phyloP scores from a whole-genome alignment of 2,329 filamentous ascomycete species.

The Colletotrichum melonis region DNA sequence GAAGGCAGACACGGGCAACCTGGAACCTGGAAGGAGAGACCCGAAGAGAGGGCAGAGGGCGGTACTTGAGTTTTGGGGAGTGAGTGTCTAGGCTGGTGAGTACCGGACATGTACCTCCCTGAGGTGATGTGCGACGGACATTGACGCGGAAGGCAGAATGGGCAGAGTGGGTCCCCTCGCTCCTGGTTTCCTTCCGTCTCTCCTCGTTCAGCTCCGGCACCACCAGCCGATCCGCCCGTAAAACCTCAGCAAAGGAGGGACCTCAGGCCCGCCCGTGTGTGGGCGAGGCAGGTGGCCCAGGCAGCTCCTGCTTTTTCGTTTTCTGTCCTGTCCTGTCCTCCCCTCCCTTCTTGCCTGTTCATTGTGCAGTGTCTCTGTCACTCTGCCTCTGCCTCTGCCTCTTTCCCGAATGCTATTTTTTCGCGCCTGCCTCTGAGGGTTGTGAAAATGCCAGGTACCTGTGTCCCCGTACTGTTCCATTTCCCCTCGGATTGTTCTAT shows the following conservation, averaged over 20 bases:
- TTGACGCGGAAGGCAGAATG: constrained; percentile 9
- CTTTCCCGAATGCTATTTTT: neutral
- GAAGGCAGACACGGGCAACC: neutral
- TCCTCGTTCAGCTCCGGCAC: constrained; percentile 35
- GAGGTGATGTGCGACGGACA: neutral
- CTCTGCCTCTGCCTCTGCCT: neutral
- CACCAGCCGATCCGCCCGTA: constrained; percentile 37
- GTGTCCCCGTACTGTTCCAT: neutral
- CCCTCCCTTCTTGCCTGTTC: too few relatives aligned
- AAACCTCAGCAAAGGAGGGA: constrained; percentile 10
- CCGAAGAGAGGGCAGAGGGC: neutral
- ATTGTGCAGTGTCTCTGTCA: neutral
- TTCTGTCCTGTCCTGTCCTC: too few relatives aligned
- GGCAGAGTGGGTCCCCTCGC: constrained; percentile 15
- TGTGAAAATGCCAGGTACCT: neutral
- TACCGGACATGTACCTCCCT: neutral
- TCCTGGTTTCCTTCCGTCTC: constrained; percentile 24
- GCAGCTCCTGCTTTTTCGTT: neutral
- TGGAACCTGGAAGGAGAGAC: neutral
- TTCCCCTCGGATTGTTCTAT: neutral
- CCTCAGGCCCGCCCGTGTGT: constrained; percentile 20
- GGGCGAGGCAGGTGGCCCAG: neutral
- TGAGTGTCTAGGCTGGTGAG: neutral
- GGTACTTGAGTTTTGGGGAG: neutral
- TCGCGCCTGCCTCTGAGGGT: neutral